Base-by-base conservation (phyloP, 2,329 filamentous ascomycete species). In the Penicillium sp. region DNA sequence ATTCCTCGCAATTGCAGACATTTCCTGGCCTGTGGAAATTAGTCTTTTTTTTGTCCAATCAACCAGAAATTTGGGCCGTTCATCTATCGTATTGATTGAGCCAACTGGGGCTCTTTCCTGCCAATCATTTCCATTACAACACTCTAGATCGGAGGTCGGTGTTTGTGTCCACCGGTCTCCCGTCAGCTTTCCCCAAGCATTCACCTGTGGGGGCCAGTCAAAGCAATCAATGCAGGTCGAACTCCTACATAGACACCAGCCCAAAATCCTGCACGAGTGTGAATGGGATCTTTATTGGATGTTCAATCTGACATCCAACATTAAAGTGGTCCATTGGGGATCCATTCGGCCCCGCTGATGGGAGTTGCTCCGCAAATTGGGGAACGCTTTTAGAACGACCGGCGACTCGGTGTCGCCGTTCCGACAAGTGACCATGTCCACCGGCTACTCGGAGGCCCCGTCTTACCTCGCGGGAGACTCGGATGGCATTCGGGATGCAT, bases 381-480 rank as follows among this genome's bases (percentile, higher is more conserved):
- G 18, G n/a, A n/a, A 22, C 18, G 18, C 18, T 22, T 22, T 22
- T 18, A 13, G 25, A 11, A 27, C n/a, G 6, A 13, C 25, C 25
- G 25, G 25, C n/a, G 18, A 18, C 42, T 40, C 10, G 12, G 18
- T 18, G 20, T 30, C 39, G 26, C 39, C 39, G 39, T 30, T 29
- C 35, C 34, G 41, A 39, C 36, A 37, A 36, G 35, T 33, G 20
- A 38, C 23, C 4, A 47, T 47, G 42, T 30, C 38, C 20, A 36
- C 45, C 27, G 44, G 57, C 3, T 61, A 61, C 38, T 51, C 55
- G 10, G 56, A 62, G 18, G 48, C 55, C 15, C 55, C 59, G 8
- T 48, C 54, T 13, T 52, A 55, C 30, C 29, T 48, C 3, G 32
- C 20, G 23, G 22, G 40, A 4, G 30, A 37, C 32, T 28, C 42